These are phyloP conservation scores for Myriosclerotinia duriaeana DNA, from an alignment of 2,329 filamentous ascomycete genomes.

Conservation along the genomic window DNA sequence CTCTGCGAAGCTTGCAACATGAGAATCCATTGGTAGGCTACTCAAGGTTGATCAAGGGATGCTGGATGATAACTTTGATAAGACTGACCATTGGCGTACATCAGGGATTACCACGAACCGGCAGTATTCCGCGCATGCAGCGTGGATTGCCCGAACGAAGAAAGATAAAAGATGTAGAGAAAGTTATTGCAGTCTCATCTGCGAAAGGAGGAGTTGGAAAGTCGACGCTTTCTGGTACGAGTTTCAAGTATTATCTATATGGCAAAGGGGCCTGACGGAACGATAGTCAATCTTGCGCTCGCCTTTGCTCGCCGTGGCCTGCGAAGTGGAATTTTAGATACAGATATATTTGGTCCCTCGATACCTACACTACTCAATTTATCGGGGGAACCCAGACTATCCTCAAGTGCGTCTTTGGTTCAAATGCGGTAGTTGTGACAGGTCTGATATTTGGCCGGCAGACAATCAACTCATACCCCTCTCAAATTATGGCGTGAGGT, in stretches of 20 bases:
- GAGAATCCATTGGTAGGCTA: slow-evolving; percentile 78
- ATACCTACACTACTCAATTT: slow-evolving; percentile 88
- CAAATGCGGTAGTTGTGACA: slow-evolving; percentile 16
- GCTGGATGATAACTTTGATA: background rate
- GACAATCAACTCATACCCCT: slow-evolving; percentile 82
- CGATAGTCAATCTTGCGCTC: slow-evolving; percentile 73
- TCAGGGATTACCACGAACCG: slow-evolving; percentile 81
- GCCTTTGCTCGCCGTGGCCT: slow-evolving; percentile 81
- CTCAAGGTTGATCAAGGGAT: background rate
- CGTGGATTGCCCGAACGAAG: slow-evolving; percentile 78
- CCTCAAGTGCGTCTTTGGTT: slow-evolving; percentile 56
- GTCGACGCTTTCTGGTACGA: slow-evolving; percentile 79
- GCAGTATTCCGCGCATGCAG: slow-evolving; percentile 71
- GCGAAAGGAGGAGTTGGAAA: slow-evolving; percentile 99
- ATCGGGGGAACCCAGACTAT: slow-evolving; percentile 73
- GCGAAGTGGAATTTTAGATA: slow-evolving; percentile 84
- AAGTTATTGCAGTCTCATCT: slow-evolving; percentile 94
- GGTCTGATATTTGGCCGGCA: slow-evolving; percentile 42
- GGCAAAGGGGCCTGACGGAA: slow-evolving; percentile 11
- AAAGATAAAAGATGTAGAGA: slow-evolving; percentile 79
- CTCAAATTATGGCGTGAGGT: slow-evolving; percentile 92
- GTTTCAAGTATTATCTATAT: background rate
- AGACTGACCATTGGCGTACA: slow-evolving; percentile 19
- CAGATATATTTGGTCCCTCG: slow-evolving; percentile 94
- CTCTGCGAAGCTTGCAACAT: slow-evolving; percentile 59